Evolutionary conservation across 805 yeast genomes (phyloP).

Genomic region (Ogataea methanolica): DNA sequence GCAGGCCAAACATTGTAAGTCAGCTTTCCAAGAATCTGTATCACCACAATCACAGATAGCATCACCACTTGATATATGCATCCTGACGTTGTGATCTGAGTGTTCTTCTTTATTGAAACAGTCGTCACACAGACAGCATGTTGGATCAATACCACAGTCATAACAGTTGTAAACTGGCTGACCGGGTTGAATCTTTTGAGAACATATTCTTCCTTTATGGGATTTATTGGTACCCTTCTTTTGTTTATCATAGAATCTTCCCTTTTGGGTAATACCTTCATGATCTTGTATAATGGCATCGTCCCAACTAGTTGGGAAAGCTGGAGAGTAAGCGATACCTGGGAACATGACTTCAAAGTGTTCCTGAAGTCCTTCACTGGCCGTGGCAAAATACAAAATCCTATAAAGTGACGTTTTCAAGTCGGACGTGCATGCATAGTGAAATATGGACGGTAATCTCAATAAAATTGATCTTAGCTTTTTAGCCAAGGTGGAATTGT

Average conservation of each 20-base stretch:
- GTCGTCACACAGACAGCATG: constrained; percentile 70
- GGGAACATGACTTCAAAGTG: constrained; percentile 16
- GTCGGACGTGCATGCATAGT: constrained; percentile 15
- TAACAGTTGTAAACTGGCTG: constrained; percentile 69
- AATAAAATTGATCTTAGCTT: constrained; percentile 8
- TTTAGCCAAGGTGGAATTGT: not conserved
- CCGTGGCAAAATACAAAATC: constrained; percentile 12
- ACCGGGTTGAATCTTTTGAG: constrained; percentile 53
- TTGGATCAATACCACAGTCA: constrained; percentile 73
- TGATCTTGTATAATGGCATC: constrained; percentile 14
- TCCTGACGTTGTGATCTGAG: constrained; percentile 56
- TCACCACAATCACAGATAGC: constrained; percentile 79
- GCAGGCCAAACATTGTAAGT: constrained; percentile 44
- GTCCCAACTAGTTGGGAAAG: constrained; percentile 23
- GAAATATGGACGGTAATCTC: constrained; percentile 10
- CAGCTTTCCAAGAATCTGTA: constrained; percentile 52
- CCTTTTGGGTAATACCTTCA: constrained; percentile 8
- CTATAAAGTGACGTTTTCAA: constrained; percentile 15
- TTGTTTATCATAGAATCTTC: constrained; percentile 20
- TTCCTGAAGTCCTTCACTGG: constrained; percentile 8
- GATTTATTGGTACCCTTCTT: constrained; percentile 19
- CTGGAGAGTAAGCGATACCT: constrained; percentile 5
- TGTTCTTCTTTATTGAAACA: constrained; percentile 74
- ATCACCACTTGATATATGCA: constrained; percentile 44
- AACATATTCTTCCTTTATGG: constrained; percentile 65